Evolutionary conservation across 495 filamentous ascomycete species (phyloP), one percentile per base, ranked within the genome.

Genomic region (Penicillium steckii): DNA sequence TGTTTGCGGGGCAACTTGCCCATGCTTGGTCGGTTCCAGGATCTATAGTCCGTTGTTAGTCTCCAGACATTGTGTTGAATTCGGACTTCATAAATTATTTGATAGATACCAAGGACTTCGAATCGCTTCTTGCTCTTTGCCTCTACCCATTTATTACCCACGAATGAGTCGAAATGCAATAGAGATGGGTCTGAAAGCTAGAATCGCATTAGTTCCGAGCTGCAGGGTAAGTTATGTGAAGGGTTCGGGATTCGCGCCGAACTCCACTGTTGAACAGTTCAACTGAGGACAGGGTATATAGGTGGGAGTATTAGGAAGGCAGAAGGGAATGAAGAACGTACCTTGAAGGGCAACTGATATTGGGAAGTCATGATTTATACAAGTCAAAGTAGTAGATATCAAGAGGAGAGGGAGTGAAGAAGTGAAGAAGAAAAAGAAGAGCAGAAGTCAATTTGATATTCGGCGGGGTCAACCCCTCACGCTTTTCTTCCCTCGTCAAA

Each of bases 1-100:
- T 70, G 67, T 79, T 84, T 58, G 75, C 74, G 19, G 87, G 83
- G 50, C 81, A 84, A 51, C 80, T 81, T 27, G 84, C 82, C 79
- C 84, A 90, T 9, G 80, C 60, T 44, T 80, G 70, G 50, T 82
- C 80, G 44, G 74, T 85, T 40, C 85, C 87, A 15, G 87, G 87
- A 59, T 90, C 86, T 77, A 17, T 8, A 45, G 35, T 29, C 4
- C 33, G 8, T n/a, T 15, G 12, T 37, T 37, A 37, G 33, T 15
- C 33, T 8, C n/a, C n/a, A n/a, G 13, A 37, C n/a, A 37, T 4
- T n/a, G n/a, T n/a, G n/a, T n/a, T n/a, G n/a, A n/a, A n/a, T n/a
- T n/a, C n/a, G n/a, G n/a, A 5, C 4, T 15, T 15, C 13, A 4
- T 37, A 37, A 37, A 37, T 15, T 4, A 15, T 13, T 12, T 37